A percentile compares a stretch with the other conserved stretches of the same genome.
These are phyloP conservation scores for Echites panduratus DNA, from an alignment of 257 asterid species.

Conservation along the genomic window DNA sequence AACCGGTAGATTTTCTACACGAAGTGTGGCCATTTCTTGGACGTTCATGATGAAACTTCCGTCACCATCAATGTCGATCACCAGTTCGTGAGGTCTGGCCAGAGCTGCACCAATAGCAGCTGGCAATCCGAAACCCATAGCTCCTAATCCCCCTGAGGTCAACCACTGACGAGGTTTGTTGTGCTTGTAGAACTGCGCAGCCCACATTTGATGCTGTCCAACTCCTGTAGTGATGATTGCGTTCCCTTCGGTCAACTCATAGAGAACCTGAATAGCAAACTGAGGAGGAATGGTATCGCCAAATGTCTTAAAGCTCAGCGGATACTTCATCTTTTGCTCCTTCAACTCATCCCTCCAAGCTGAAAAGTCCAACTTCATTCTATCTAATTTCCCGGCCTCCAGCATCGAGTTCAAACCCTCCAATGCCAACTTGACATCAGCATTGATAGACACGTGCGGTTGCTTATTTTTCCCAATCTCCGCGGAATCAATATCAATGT, in stretches of 20 bases:
- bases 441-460: constrained; percentile 69
- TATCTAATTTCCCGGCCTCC: constrained; percentile 23
- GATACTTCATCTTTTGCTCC: constrained; percentile 47
- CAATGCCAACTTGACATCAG: constrained; percentile 58
- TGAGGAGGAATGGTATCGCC: constrained; percentile 77
- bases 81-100: constrained; percentile 61
- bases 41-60: constrained; percentile 89
- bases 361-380: constrained; percentile 38
- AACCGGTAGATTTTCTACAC: constrained; percentile 72
- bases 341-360: constrained; percentile 65
- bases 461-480: constrained; percentile 87
- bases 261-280: constrained; percentile 61
- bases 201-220: constrained; percentile 96
- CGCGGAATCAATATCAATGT: constrained; percentile 72
- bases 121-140: constrained; percentile 84
- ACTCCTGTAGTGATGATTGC: constrained; percentile 75
- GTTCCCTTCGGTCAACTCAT: constrained; percentile 64
- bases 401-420: constrained; percentile 49
- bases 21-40: constrained; percentile 65
- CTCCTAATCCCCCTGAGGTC: constrained; percentile 77
- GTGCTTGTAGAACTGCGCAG: constrained; percentile 75
- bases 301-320: constrained; percentile 50
- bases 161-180: constrained; percentile 68
- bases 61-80: constrained; percentile 84
- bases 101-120: constrained; percentile 87